Percentiles rank a stretch among this genome's conserved stretches.
phyloP scores from a whole-genome alignment of 1,139 yeast genomes.

The Debaryomyces singareniensis region DNA sequence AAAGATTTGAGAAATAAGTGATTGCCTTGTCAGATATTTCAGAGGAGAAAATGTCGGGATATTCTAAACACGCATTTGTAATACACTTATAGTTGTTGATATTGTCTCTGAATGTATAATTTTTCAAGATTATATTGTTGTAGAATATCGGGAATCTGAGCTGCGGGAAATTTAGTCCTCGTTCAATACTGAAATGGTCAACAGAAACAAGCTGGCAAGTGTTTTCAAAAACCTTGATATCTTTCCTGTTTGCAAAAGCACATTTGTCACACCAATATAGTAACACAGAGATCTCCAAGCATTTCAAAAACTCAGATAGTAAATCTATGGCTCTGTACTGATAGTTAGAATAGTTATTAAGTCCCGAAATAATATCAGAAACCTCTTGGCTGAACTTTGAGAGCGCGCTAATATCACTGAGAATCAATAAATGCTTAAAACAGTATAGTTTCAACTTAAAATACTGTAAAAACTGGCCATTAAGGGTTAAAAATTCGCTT shows the following conservation, averaged over 20 bases:
- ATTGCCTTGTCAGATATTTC: too few species aligned
- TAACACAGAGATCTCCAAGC: constrained; percentile 9
- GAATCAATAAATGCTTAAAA: constrained; percentile 2
- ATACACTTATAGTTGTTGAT: constrained; percentile 2
- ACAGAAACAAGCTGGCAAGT: constrained; percentile 9
- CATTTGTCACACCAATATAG: constrained; percentile 15
- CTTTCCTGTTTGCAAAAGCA: constrained; percentile 8
- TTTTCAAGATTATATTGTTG: constrained; percentile 7
- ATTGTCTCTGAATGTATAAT: constrained; percentile 3
- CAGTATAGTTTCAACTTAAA: constrained; percentile 3
- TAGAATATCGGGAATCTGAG: constrained; percentile 22
- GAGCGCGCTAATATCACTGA: not conserved
- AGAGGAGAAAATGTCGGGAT: constrained; percentile 5
- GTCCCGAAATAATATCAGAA: too few species aligned
- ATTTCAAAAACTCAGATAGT: constrained; percentile 5
- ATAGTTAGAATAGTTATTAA: too few species aligned
- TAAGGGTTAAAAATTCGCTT: not conserved
- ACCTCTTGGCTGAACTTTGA: too few species aligned
- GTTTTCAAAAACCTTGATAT: constrained; percentile 17
- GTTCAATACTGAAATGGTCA: constrained; percentile 9
- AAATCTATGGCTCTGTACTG: too few species aligned
- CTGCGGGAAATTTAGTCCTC: constrained; percentile 18
- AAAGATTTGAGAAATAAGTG: too few species aligned
- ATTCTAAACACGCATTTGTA: constrained; percentile 2
- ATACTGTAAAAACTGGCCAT: constrained; percentile 2